Evolutionary conservation across 306 rosid species (phyloP).

Genomic region (Castanea crenata): DNA sequence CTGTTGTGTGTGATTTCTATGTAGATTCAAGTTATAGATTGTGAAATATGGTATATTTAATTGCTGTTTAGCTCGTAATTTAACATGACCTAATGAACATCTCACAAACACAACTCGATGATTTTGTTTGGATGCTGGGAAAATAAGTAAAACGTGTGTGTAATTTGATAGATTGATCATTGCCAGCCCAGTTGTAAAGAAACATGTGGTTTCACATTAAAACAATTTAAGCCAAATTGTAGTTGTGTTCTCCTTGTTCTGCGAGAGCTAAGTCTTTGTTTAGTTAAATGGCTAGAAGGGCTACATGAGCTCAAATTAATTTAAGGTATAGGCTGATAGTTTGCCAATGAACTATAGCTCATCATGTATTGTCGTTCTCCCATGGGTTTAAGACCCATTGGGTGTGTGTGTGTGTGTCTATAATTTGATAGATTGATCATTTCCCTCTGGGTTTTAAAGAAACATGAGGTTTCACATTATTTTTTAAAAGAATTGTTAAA

Average conservation of each 20-base stretch:
- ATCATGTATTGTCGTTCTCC: rapidly evolving
- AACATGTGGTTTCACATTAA: too few relatives aligned
- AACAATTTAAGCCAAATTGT: too few relatives aligned
- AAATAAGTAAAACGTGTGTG: neutral
- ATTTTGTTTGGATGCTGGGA: neutral
- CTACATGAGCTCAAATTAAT: neutral
- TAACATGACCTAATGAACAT: neutral
- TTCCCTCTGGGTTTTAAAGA: too few relatives aligned
- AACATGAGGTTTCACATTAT: too few relatives aligned
- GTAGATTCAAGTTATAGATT: too few relatives aligned
- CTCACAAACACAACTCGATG: neutral
- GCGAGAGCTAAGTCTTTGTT: neutral
- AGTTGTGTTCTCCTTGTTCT: neutral
- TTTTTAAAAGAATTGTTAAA: neutral
- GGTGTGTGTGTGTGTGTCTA: too few relatives aligned
- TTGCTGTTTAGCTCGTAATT: neutral
- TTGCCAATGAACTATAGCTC: too few relatives aligned
- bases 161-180: too few relatives aligned
- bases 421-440: too few relatives aligned
- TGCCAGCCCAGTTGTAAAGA: too few relatives aligned
- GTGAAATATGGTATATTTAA: neutral
- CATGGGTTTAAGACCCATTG: too few relatives aligned
- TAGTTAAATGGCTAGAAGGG: neutral
- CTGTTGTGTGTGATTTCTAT: neutral
- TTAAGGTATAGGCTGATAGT: too few relatives aligned